phyloP scores from a whole-genome alignment of 768 basidiomycete species.

The Thelephora aurantiotincta region DNA sequence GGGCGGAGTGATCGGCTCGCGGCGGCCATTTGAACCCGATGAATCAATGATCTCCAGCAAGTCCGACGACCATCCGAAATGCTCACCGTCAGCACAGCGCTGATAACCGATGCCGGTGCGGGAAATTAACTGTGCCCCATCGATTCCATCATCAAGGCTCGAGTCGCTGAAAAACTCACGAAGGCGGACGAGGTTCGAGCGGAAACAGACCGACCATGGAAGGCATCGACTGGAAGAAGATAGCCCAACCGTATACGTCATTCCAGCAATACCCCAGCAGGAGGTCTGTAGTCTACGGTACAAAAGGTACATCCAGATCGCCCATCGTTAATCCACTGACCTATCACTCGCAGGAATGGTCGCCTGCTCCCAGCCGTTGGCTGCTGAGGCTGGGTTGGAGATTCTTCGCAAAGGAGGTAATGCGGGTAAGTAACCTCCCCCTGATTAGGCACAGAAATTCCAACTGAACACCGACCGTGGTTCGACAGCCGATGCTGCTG shows the following conservation, averaged over 20 bases:
- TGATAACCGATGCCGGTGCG: too few relatives aligned
- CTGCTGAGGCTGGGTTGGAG: conserved; percentile 83
- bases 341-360: conserved; percentile 35
- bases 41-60: too few relatives aligned
- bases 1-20: too few relatives aligned
- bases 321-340: conserved; percentile 69
- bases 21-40: too few relatives aligned
- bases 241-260: conserved; percentile 51
- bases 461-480: background rate
- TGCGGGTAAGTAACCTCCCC: conserved; percentile 44
- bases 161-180: too few relatives aligned
- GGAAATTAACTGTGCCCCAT: too few relatives aligned
- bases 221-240: conserved; percentile 38
- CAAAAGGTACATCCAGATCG: conserved; percentile 18
- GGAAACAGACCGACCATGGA: conserved; percentile 8
- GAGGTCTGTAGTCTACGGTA: conserved; percentile 56
- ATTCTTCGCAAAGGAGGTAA: conserved; percentile 90
- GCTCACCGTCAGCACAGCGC: too few relatives aligned
- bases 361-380: conserved; percentile 81
- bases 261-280: conserved; percentile 71
- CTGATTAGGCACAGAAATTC: too few relatives aligned
- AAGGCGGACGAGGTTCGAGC: too few relatives aligned
- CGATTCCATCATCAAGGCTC: too few relatives aligned
- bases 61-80: too few relatives aligned
- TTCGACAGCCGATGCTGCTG: conserved; percentile 73